These are phyloP conservation scores for Zarea fungicola DNA, from an alignment of 2,329 filamentous ascomycete species.

Conservation along the genomic window DNA sequence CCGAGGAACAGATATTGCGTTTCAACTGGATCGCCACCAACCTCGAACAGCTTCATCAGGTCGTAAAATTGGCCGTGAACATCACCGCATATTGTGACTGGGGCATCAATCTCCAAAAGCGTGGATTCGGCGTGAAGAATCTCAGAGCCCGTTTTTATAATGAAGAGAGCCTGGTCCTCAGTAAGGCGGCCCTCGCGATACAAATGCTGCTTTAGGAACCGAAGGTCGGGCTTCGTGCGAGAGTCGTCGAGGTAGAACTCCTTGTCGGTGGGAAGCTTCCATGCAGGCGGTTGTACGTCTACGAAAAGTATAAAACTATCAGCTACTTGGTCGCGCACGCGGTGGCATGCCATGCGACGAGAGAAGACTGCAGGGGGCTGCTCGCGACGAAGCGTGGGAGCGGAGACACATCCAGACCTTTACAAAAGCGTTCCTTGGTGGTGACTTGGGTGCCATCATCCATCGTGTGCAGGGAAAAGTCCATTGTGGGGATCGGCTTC, in stretches of 20 bases:
- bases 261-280: conserved; percentile 85
- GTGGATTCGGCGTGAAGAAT: conserved; percentile 87
- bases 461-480: conserved; percentile 98
- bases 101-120: conserved; percentile 96
- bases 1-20: conserved; percentile 95
- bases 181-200: conserved; percentile 95
- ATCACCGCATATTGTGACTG: conserved; percentile 96
- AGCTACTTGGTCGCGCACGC: conserved; percentile 1
- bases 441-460: conserved; percentile 94
- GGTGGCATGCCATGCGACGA: neutral
- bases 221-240: conserved; percentile 81
- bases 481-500: conserved; percentile 93
- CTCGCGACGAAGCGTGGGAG: neutral
- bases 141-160: conserved; percentile 81
- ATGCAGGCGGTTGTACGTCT: conserved; percentile 98
- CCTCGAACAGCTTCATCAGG: conserved; percentile 98
- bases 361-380: neutral
- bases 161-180: conserved; percentile 95
- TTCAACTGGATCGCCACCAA: conserved; percentile 92
- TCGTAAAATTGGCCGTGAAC: conserved; percentile 99
- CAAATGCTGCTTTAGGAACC: conserved; percentile 96
- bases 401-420: conserved; percentile 59
- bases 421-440: conserved; percentile 93
- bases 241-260: conserved; percentile 89
- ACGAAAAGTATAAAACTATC: conserved; percentile 14